Percentiles rank a stretch among this genome's conserved stretches.
phyloP scores from a whole-genome alignment of 257 asterid genomes.

The Leonotis leonurus region DNA sequence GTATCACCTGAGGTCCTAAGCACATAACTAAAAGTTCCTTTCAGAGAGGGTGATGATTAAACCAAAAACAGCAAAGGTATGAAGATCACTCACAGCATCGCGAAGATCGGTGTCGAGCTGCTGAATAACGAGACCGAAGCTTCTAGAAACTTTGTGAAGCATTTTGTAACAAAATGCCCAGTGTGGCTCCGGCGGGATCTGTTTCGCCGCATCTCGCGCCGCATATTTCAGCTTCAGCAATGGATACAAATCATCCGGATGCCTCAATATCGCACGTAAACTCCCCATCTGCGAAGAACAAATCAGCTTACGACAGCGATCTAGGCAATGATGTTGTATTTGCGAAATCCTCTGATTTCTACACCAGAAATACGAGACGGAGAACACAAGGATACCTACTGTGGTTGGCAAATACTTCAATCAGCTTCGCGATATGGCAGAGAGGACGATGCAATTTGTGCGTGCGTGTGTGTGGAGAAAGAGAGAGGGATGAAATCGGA shows the following conservation, averaged over 20 bases:
- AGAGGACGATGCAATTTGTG: conserved; percentile 1
- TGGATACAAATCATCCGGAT: conserved; percentile 88
- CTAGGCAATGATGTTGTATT: background rate
- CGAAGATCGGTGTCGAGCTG: conserved; percentile 94
- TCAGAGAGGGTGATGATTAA: background rate
- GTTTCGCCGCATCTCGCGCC: conserved; percentile 63
- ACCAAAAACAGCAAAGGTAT: background rate
- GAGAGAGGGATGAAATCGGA: background rate
- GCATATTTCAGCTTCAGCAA: conserved; percentile 74
- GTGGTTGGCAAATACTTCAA: conserved; percentile 13
- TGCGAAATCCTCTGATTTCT: background rate
- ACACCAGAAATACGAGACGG: background rate
- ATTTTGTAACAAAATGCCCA: conserved; percentile 87
- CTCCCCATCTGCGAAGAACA: conserved; percentile 42
- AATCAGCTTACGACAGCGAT: conserved; percentile 7
- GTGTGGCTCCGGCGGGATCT: conserved; percentile 87
- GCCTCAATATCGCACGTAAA: conserved; percentile 62
- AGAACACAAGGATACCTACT: conserved; percentile 6
- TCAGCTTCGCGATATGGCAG: conserved; percentile 13
- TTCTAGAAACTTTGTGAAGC: conserved; percentile 91
- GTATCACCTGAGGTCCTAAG: background rate
- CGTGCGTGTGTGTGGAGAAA: background rate
- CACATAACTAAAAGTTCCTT: background rate
- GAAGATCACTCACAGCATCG: conserved; percentile 57
- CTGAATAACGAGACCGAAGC: conserved; percentile 82